Evolutionary conservation across 495 filamentous ascomycete genomes (phyloP), one percentile per base, ranked within the genome.

Genomic region (Penicillium pulvis): DNA sequence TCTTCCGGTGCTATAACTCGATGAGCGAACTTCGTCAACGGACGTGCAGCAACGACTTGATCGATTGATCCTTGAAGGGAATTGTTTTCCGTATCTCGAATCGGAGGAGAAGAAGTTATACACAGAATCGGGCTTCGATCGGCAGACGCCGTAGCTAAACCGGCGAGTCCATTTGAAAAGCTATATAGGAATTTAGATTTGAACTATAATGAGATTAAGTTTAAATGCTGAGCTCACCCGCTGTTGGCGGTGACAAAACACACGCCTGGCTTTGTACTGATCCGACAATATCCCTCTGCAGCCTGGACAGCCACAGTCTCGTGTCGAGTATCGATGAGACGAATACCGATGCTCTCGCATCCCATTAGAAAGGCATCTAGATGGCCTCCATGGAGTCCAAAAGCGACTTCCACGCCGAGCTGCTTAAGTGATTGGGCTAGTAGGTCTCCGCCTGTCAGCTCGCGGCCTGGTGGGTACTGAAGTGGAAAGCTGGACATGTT

Each of bases 401-500:
- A 72, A 7, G 67, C 64, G 19, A 70, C 66, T 28, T 68, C 61
- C 2, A 72, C 64, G 26, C 67, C 64, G 11, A 65, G 46, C 19
- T 66, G 59, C 28, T 70, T 68, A 28, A 72, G 59, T 4, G 56
- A 68, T 39, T 72, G 66, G 10, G 69, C 69, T 5, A 72, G 57
- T 23, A 72, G 51, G 20, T 72, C 69, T 24, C 69, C 69, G 14
- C 69, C 64, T 4, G 64, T 72, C 39, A 72, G 39, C 30, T 69
- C 63, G 39, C 65, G 57, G 24, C 58, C 54, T 4, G n/a, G 28
- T 17, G 69, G 69, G 9, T 65, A 42, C 35, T 63, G 39, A 14
- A 71, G 54, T 3, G 46, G 17, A 36, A 69, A 71, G 20, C 66
- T 46, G 45, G 64, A 70, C 57, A 73, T 81, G 6, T 59, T 84